Base-by-base conservation (phyloP, 2,329 filamentous ascomycete species). In the Arthrobotrys megalospora region DNA sequence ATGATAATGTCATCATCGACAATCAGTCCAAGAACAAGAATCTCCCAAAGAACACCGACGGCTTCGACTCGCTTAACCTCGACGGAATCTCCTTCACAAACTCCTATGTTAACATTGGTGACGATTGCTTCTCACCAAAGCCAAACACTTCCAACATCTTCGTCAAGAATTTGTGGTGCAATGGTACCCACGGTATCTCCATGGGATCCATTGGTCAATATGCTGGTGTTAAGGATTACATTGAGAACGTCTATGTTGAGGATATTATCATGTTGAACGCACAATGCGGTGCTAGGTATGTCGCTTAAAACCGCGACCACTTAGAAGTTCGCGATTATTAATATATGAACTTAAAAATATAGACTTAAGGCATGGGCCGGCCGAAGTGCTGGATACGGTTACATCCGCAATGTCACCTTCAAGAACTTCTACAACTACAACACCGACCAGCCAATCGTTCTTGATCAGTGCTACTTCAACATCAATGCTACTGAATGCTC, bases 401-500 rank as follows among this genome's bases (percentile, higher is more conserved):
- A 87, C 68, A 88, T 90, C 79, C 86, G 88, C 80, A 91, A 90
- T 81, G 85, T 90, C 58, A 90, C 89, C 1, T 91, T 89, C 83
- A 86, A 88, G 82, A 88, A 90, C 83, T 87, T 90, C 80, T 87
- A 86, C 83, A 86, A 89, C 47, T 88, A 87, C 19, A 88, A 89
- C 79, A 89, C 88, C 19, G 89, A 90, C 80, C 86, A 87, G 77
- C 86, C 88, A 0, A 85, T 89, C 21, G 88, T 89, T 41, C 84
- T 91, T 6, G 89, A 90, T 81, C 88, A 89, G 32, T 90, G 89
- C 83, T 90, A 90, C 83, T 90, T 90, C 83, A 87, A 90, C 78
- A 85, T 89, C 79, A 86, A 87, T 69, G 80, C 84, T 2, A 86
- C 86, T 0, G 85, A 86, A 1, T 90, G 89, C 80, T 85, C 86